A percentile compares a stretch with the other conserved stretches of the same genome.
Conservation (phyloP, 2,329 filamentous ascomycete species). For the Colletotrichum sp. region DNA sequence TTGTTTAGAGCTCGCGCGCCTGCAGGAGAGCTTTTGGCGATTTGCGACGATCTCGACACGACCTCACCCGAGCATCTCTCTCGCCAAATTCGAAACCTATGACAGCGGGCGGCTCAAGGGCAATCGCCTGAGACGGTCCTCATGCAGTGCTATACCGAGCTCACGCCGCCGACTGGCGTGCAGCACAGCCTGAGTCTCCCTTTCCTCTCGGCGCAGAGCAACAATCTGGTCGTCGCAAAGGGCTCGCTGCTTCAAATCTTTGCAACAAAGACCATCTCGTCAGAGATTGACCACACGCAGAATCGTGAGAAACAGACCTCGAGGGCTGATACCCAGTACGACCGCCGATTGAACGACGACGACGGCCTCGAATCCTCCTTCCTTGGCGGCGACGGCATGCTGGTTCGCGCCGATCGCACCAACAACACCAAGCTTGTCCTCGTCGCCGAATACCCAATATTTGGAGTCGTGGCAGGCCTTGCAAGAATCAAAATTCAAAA, state of each 20-base stretch:
- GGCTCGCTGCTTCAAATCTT: slow-evolving; percentile 94
- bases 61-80: background rate
- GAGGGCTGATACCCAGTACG: slow-evolving; percentile 53
- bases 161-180: slow-evolving; percentile 92
- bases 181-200: slow-evolving; percentile 83
- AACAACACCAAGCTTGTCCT: slow-evolving; percentile 81
- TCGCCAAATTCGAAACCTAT: slow-evolving; percentile 1
- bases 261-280: slow-evolving; percentile 69
- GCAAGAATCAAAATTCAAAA: slow-evolving; percentile 75
- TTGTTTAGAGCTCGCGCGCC: slow-evolving; percentile 1
- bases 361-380: slow-evolving; percentile 71
- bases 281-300: slow-evolving; percentile 60
- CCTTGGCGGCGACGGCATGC: slow-evolving; percentile 65
- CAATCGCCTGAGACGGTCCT: slow-evolving; percentile 34
- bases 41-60: background rate
- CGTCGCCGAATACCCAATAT: slow-evolving; percentile 80
- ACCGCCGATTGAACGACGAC: slow-evolving; percentile 61
- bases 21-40: slow-evolving; percentile 1
- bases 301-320: slow-evolving; percentile 39
- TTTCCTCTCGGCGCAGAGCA: slow-evolving; percentile 76
- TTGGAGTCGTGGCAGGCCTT: slow-evolving; percentile 84
- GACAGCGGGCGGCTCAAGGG: background rate
- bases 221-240: slow-evolving; percentile 90
- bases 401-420: slow-evolving; percentile 66
- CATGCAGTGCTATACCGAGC: slow-evolving; percentile 98